Percentiles rank a stretch among this genome's conserved stretches.
These are phyloP conservation scores for Ogataea populi-albae DNA, from an alignment of 805 yeast species.

Conservation along the genomic window DNA sequence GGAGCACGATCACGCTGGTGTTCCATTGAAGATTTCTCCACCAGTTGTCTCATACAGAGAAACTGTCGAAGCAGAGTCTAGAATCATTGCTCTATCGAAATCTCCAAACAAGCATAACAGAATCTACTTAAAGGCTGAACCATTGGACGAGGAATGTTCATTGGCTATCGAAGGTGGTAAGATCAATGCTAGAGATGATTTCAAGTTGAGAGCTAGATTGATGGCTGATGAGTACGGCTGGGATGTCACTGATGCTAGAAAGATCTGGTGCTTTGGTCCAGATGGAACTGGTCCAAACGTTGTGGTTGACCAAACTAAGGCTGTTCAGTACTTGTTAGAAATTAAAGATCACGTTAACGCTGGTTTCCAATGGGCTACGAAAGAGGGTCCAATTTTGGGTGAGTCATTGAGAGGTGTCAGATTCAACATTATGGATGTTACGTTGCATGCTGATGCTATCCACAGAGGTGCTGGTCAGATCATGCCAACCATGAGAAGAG, in stretches of 20 bases:
- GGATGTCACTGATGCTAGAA: slow-evolving; percentile 99
- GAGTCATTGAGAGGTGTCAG: slow-evolving; percentile 95
- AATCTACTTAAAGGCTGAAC: slow-evolving; percentile 96
- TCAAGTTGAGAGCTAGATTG: slow-evolving; percentile 98
- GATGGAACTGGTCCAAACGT: slow-evolving; percentile 98
- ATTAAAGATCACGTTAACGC: slow-evolving; percentile 99
- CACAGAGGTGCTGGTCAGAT: slow-evolving; percentile 99
- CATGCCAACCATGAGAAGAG: slow-evolving; percentile 99
- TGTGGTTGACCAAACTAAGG: slow-evolving; percentile 99
- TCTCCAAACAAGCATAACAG: slow-evolving; percentile 99
- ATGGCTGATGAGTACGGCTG: slow-evolving; percentile 99
- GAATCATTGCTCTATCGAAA: slow-evolving; percentile 95
- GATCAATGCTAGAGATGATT: slow-evolving; percentile 93
- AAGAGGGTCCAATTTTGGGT: slow-evolving; percentile 98
- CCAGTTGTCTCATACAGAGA: slow-evolving; percentile 99
- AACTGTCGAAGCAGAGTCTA: slow-evolving; percentile 91
- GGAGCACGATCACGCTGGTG: slow-evolving; percentile 99
- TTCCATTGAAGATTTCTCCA: slow-evolving; percentile 95
- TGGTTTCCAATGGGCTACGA: slow-evolving; percentile 99
- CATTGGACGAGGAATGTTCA: slow-evolving; percentile 90
- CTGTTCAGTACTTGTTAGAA: slow-evolving; percentile 98
- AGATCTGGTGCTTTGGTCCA: slow-evolving; percentile 99
- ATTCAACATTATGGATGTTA: slow-evolving; percentile 97
- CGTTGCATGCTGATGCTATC: slow-evolving; percentile 99
- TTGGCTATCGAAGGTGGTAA: slow-evolving; percentile 90